Base-by-base conservation (phyloP, 345 rosid genomes). In the Populus euphratica region DNA sequence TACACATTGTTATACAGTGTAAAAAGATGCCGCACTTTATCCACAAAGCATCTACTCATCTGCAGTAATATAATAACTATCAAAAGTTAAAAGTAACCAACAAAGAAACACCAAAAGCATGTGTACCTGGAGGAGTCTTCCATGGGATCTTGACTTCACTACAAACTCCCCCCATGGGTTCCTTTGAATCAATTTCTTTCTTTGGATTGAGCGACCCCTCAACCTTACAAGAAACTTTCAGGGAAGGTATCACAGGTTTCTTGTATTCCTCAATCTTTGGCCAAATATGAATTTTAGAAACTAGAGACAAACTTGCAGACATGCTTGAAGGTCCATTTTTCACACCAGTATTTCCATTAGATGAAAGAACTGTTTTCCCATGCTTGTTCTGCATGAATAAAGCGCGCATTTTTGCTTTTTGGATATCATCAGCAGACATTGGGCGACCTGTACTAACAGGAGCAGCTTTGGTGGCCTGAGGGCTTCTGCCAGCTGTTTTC, bases 371-470 rank as follows among this genome's bases (percentile, higher is more conserved):
- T 72, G 84, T 75, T 86, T 88, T 92, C 66, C 88, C 89, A 80
- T 90, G 81, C 87, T 89, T 96, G 85, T 89, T 86, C 79, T 93
- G 94, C 97, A 90, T 92, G 86, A 81, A 89, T 29, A 83, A 83
- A 64, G 97, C 96, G 75, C 97, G 97, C 93, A 91, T 85, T 83
- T 96, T 96, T 70, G 97, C 99, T 81, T 96, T 96, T 86, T 94
- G 97, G 83, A 94, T 94, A 87, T 96, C 99, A 88, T 96, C 99
- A 61, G 94, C 94, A 74, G 99, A 94, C 94, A 96, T 90, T 25
- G 99, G 99, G 68, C 98, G 98, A 70, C 93, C 86, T 77, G 86
- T 91, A 84, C 82, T 83, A 78, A 83, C 75, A 77, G 93, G 74
- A 44, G 79, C 90, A 69, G 86, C 73, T 84, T 89, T 90, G 49